Evolutionary conservation across 2,329 filamentous ascomycete genomes (phyloP).

Genomic region (Didymella pinodella): DNA sequence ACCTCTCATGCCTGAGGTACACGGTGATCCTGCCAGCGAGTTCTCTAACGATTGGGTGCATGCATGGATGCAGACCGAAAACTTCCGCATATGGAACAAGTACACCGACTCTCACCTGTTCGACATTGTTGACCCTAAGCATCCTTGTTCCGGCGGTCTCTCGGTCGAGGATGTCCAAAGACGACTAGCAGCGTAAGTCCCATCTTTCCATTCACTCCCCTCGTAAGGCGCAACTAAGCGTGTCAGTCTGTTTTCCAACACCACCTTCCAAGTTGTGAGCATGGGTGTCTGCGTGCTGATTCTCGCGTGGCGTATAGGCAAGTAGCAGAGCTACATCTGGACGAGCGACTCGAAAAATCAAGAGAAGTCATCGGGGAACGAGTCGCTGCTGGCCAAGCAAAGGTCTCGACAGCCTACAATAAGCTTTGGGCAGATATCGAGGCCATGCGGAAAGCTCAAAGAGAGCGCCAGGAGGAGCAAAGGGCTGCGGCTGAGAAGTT

Average conservation of each 20-base stretch:
- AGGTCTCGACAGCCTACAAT: constrained; percentile 85
- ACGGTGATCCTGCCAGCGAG: constrained; percentile 84
- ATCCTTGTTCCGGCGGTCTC: constrained; percentile 91
- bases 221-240: constrained; percentile 35
- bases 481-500: constrained; percentile 49
- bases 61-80: constrained; percentile 87
- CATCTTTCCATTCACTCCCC: constrained; percentile 20
- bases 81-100: constrained; percentile 86
- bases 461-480: constrained; percentile 67
- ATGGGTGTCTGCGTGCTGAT: constrained; percentile 49
- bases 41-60: constrained; percentile 86
- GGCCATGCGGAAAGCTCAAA: constrained; percentile 75
- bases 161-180: constrained; percentile 95
- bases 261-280: constrained; percentile 41
- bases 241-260: constrained; percentile 41
- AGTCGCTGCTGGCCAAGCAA: constrained; percentile 85
- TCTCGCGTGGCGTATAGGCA: constrained; percentile 61
- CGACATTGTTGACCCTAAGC: constrained; percentile 89
- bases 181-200: constrained; percentile 72
- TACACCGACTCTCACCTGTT: constrained; percentile 82
- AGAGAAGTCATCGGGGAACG: constrained; percentile 88
- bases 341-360: constrained; percentile 85
- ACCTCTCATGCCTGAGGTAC: constrained; percentile 67
- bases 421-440: constrained; percentile 93
- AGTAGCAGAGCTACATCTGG: constrained; percentile 90